Evolutionary conservation across 495 filamentous ascomycete genomes (phyloP).

Genomic region (Lasiosphaeria hispida): DNA sequence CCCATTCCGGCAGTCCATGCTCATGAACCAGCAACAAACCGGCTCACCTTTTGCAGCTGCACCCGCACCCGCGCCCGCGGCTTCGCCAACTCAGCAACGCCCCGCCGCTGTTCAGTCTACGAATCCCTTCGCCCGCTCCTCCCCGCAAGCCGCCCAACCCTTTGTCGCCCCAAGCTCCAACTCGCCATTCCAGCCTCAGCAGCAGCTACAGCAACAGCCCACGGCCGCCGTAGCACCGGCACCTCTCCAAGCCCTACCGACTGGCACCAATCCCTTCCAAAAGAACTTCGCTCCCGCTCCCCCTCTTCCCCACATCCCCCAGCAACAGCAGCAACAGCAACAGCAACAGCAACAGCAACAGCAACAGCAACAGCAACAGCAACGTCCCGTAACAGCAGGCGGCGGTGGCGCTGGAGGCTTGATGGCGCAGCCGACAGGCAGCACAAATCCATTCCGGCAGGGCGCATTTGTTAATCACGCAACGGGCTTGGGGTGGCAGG

Average conservation of each 20-base stretch:
- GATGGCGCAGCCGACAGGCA: constrained; percentile 72
- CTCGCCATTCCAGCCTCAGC: constrained; percentile 50
- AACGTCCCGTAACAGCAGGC: constrained; percentile 43
- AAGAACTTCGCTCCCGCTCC: constrained; percentile 42
- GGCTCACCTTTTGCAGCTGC: constrained; percentile 33
- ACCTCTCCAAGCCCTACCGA: constrained; percentile 58
- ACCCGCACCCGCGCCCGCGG: constrained; percentile 11
- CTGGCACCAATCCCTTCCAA: constrained; percentile 74
- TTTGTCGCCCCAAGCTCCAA: constrained; percentile 44
- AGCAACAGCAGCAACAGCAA: constrained; percentile 26
- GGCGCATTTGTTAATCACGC: constrained; percentile 81
- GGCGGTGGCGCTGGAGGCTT: constrained; percentile 32
- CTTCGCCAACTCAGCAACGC: constrained; percentile 32
- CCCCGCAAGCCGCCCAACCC: constrained; percentile 48
- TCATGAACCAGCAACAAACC: constrained; percentile 56
- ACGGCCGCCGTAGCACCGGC: constrained; percentile 31
- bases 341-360: constrained; percentile 40
- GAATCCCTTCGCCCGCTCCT: constrained; percentile 76
- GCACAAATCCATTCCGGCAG: constrained; percentile 93
- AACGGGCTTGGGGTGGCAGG: constrained; percentile 85
- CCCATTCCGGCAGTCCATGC: constrained; percentile 84
- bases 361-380: constrained; percentile 27
- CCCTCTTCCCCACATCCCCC: constrained; percentile 32
- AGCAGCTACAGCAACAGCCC: constrained; percentile 20
- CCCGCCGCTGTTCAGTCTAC: constrained; percentile 63